Percentiles rank a stretch among this genome's conserved stretches.
These are phyloP conservation scores for Abrus precatorius DNA, from an alignment of 306 rosid species.

Conservation along the genomic window DNA sequence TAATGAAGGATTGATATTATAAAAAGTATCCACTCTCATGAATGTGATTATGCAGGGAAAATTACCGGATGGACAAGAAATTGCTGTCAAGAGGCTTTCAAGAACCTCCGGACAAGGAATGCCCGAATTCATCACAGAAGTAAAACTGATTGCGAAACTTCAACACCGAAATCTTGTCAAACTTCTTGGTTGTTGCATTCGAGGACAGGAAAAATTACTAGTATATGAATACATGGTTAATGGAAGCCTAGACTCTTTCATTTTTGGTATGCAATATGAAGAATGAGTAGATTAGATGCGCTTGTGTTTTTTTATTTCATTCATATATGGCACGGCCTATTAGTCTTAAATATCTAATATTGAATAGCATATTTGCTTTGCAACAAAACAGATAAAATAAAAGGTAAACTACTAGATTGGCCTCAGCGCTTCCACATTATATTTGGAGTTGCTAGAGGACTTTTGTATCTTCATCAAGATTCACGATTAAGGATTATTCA, in stretches of 20 bases:
- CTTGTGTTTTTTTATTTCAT: too few species aligned
- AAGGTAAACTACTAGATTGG: background rate
- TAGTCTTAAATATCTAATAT: background rate
- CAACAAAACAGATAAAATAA: background rate
- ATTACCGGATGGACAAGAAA: slow-evolving; percentile 48
- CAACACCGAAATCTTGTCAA: slow-evolving; percentile 62
- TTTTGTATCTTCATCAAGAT: slow-evolving; percentile 12
- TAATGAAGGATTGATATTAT: background rate
- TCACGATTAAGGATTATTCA: background rate
- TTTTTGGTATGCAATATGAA: slow-evolving; percentile 41
- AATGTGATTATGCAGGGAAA: slow-evolving; percentile 44
- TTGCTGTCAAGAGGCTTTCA: slow-evolving; percentile 59
- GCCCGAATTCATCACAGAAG: slow-evolving; percentile 56
- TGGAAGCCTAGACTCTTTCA: slow-evolving; percentile 40
- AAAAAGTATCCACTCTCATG: too few species aligned
- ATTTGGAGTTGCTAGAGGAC: background rate
- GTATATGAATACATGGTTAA: slow-evolving; percentile 44
- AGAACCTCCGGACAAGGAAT: slow-evolving; percentile 50
- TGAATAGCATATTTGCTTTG: background rate
- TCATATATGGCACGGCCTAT: too few species aligned
- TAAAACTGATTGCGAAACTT: slow-evolving; percentile 53
- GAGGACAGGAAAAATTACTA: slow-evolving; percentile 49
- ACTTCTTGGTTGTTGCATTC: slow-evolving; percentile 62
- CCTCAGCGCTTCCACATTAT: background rate
- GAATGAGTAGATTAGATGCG: too few species aligned